Conservation (phyloP, 2,329 filamentous ascomycete species). For the Hypocreales sp. region DNA sequence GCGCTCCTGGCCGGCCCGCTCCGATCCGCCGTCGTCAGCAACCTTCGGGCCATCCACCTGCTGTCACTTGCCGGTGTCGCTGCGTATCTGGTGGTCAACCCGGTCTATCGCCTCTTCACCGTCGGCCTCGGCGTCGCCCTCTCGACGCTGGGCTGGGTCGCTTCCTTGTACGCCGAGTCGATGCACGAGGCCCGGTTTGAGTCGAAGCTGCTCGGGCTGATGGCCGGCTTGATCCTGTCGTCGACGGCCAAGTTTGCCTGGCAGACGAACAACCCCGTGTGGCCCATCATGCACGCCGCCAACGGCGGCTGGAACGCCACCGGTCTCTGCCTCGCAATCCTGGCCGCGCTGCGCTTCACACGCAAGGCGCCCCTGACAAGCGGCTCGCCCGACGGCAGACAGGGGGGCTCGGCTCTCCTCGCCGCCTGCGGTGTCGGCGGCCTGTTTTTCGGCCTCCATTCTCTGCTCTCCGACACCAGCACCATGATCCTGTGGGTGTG, state of each 20-base stretch:
- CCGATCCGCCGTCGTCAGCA: constrained; percentile 50
- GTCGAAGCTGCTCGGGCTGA: constrained; percentile 65
- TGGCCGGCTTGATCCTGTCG: constrained; percentile 69
- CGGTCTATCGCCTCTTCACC: constrained; percentile 61
- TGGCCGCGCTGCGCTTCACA: constrained; percentile 64
- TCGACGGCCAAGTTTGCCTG: constrained; percentile 85
- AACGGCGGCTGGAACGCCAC: constrained; percentile 90
- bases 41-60: constrained; percentile 58
- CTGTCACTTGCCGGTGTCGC: constrained; percentile 64
- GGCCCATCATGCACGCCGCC: constrained; percentile 78
- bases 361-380: constrained; percentile 40
- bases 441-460: constrained; percentile 79
- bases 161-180: constrained; percentile 66
- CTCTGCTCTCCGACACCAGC: constrained; percentile 86
- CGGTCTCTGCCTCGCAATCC: constrained; percentile 58
- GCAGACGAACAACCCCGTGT: constrained; percentile 90
- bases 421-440: constrained; percentile 69
- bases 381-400: constrained; percentile 16
- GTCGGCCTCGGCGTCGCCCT: constrained; percentile 70
- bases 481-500: constrained; percentile 99
- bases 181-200: constrained; percentile 63
- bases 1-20: constrained; percentile 59
- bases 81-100: constrained; percentile 61
- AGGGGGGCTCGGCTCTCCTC: constrained; percentile 52
- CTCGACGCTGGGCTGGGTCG: constrained; percentile 71